Evolutionary conservation across 2,329 filamentous ascomycete species (phyloP).

Genomic region (Calonectria montana): DNA sequence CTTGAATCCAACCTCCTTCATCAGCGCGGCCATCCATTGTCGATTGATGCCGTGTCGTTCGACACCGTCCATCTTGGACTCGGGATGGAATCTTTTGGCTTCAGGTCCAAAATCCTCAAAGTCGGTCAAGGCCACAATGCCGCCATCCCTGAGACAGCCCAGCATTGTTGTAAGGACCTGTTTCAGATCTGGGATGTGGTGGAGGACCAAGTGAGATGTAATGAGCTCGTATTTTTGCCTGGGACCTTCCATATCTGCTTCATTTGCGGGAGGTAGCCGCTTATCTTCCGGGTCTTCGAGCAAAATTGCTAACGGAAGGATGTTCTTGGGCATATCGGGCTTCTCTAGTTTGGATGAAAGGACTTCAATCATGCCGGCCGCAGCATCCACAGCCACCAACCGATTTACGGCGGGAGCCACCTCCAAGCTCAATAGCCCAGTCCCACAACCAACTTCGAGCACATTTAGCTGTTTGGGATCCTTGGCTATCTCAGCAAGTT

Average conservation of each 20-base stretch:
- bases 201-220: slow-evolving; percentile 64
- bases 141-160: slow-evolving; percentile 59
- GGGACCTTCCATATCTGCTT: slow-evolving; percentile 38
- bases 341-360: slow-evolving; percentile 56
- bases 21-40: slow-evolving; percentile 52
- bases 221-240: slow-evolving; percentile 62
- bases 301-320: slow-evolving; percentile 58
- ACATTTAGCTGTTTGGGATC: slow-evolving; percentile 48
- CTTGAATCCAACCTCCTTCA: slow-evolving; percentile 51
- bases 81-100: slow-evolving; percentile 63
- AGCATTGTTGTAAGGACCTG: slow-evolving; percentile 57
- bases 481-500: neutral
- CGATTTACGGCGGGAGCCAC: slow-evolving; percentile 59
- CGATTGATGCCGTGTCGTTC: slow-evolving; percentile 63
- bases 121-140: slow-evolving; percentile 64
- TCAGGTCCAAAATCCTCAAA: slow-evolving; percentile 67
- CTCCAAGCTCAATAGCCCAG: slow-evolving; percentile 63
- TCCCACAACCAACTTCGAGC: slow-evolving; percentile 68
- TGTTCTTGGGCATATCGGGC: slow-evolving; percentile 50
- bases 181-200: slow-evolving; percentile 62
- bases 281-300: slow-evolving; percentile 62
- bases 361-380: slow-evolving; percentile 65
- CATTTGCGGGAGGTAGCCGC: slow-evolving; percentile 50
- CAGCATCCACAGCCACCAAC: slow-evolving; percentile 64
- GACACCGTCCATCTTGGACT: slow-evolving; percentile 63